Conservation (phyloP, 352 stramenopile genomes). For the Phytophthora rubi region DNA sequence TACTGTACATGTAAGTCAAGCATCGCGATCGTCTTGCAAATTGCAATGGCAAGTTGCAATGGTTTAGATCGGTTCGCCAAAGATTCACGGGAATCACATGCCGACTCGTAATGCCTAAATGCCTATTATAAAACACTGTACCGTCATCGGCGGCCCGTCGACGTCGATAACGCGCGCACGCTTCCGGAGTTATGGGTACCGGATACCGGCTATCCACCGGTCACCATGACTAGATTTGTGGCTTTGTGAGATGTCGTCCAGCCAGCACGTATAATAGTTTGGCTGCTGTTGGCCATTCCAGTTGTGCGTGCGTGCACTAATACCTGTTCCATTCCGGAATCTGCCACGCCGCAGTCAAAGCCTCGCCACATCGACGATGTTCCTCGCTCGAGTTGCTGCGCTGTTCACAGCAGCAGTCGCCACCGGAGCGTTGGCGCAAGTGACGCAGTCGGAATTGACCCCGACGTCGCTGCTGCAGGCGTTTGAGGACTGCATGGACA, state of each 20-base stretch:
- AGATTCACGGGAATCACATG: no score
- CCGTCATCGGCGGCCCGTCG: no score
- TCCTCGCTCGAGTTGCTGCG: conserved; percentile 20
- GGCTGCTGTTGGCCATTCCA: conserved; percentile 10
- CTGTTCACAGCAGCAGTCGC: conserved; percentile 25
- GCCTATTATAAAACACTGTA: no score
- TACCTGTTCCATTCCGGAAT: conserved; percentile 30
- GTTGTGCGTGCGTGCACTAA: background rate
- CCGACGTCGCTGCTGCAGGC: conserved; percentile 27
- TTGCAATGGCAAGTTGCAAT: no score
- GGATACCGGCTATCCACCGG: no score
- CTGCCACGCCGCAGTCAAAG: conserved; percentile 17
- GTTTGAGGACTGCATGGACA: conserved; percentile 42
- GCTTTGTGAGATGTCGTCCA: conserved; percentile 1
- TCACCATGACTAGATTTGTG: no score
- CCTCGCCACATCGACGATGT: conserved; percentile 18
- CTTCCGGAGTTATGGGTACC: no score
- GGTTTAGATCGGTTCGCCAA: no score
- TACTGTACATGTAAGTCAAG: no score
- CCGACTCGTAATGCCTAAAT: no score
- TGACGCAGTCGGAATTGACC: conserved; percentile 11
- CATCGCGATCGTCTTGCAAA: no score
- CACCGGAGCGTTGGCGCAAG: conserved; percentile 17
- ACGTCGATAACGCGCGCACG: no score
- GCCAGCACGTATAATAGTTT: background rate